Evolutionary conservation across 164 flowering plant species (phyloP), one percentile per base, ranked within the genome.

Genomic region (Magnolia sinica): DNA sequence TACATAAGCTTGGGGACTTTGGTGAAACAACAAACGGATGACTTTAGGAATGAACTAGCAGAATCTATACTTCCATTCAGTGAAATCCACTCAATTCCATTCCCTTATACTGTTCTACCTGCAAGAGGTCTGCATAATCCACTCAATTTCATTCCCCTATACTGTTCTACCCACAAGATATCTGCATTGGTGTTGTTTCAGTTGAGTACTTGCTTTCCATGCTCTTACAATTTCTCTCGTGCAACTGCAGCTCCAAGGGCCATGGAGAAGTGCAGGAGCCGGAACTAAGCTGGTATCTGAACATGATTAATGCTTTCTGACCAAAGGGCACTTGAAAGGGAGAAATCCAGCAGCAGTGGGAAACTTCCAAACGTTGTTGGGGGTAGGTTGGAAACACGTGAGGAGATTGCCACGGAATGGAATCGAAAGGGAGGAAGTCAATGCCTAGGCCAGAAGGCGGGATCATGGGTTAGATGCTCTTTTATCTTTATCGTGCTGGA

Each of bases 211-310:
- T 59, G 45, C 11, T 16, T 16, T 31, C 9, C 45, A 37, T 37
- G 45, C 45, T 37, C 45, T 37, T 64, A 20, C 64, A 11, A 50
- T 73, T 22, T 74, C n/a, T 27, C n/a, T 76, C 7, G 23, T 22
- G 11, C 31, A 8, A 50, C 68, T 72, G 69, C 91, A 91, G 93
- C 98, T 84, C 98, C 98, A 22, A 85, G 95, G 86, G 92, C 89
- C 64, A 83, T 85, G 91, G 95, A 92, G 83, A 90, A 94, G 81
- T 89, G 91, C 75, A 87, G 85, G 80, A 89, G 77, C 84, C 71
- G 83, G 70, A 84, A 79, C 87, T 90, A 90, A 29, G 84, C 71
- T 65, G 20, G 45, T 22, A 67, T 69, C 84, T 78, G 64, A 76
- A 50, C 55, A 45, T 49, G 76, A 71, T 68, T 20, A 52, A 31